A percentile compares a stretch with the other conserved stretches of the same genome.
Evolutionary conservation across 768 basidiomycete genomes (phyloP).

Genomic region (Tulasnella sp.): DNA sequence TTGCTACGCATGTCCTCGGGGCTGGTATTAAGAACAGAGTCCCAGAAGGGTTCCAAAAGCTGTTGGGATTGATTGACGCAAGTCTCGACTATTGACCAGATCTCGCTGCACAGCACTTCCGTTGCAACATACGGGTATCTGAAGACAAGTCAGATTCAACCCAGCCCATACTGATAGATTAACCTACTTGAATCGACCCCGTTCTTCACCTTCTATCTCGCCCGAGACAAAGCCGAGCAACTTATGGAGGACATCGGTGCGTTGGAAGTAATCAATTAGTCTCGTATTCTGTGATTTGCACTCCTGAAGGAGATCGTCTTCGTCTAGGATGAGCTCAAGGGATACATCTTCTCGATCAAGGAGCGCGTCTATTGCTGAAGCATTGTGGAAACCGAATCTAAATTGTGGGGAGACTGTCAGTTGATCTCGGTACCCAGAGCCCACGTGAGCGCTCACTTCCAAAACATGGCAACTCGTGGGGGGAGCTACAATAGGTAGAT

Average conservation of each 20-base stretch:
- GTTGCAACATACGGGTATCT: constrained; percentile 91
- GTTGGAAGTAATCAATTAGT: constrained; percentile 76
- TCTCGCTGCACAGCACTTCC: constrained; percentile 89
- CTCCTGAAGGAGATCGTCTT: constrained; percentile 87
- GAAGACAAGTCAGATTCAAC: background rate
- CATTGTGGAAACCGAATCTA: constrained; percentile 86
- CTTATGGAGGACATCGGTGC: constrained; percentile 66
- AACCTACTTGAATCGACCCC: constrained; percentile 69
- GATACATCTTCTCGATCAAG: constrained; percentile 82
- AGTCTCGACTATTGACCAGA: constrained; percentile 90
- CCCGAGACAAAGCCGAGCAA: constrained; percentile 78
- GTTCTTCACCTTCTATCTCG: constrained; percentile 69
- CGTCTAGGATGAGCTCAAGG: constrained; percentile 84
- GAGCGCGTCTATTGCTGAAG: constrained; percentile 77
- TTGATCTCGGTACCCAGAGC: background rate
- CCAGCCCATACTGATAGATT: background rate
- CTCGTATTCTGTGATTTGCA: constrained; percentile 89
- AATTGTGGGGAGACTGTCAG: background rate
- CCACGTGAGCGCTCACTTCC: constrained; percentile 10
- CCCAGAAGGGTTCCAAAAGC: constrained; percentile 83
- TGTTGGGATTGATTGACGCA: constrained; percentile 59
- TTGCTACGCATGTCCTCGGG: constrained; percentile 79
- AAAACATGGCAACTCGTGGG: constrained; percentile 3
- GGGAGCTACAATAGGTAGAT: background rate
- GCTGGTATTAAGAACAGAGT: constrained; percentile 64